phyloP scores from a whole-genome alignment of 768 basidiomycete genomes.

The Leccinum aurantiacum region DNA sequence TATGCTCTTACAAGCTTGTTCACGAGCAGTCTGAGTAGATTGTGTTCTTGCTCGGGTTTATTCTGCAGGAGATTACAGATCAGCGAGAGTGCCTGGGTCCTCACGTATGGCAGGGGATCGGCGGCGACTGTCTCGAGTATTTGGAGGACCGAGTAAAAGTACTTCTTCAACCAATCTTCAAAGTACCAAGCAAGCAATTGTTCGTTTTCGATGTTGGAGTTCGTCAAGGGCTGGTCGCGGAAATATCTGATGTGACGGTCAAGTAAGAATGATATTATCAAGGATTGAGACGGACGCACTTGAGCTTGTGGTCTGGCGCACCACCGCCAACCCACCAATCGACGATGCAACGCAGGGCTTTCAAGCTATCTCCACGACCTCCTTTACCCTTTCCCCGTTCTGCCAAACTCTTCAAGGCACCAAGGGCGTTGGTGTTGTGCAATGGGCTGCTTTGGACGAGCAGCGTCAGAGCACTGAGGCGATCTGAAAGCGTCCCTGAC shows the following conservation, averaged over 20 bases:
- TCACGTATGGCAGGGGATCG: constrained; percentile 85
- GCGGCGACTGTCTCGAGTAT: constrained; percentile 83
- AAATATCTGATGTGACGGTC: constrained; percentile 64
- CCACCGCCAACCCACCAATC: constrained; percentile 99
- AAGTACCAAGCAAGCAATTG: constrained; percentile 85
- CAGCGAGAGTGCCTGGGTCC: constrained; percentile 78
- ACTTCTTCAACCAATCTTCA: constrained; percentile 98
- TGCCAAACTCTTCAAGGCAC: constrained; percentile 71
- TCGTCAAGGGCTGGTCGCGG: constrained; percentile 78
- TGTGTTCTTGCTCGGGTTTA: constrained; percentile 97
- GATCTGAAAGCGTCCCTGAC: constrained; percentile 88
- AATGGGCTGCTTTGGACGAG: constrained; percentile 86
- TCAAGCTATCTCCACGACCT: constrained; percentile 89
- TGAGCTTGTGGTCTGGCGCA: constrained; percentile 83
- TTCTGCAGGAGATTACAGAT: constrained; percentile 79
- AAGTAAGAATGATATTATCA: background rate
- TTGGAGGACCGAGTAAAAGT: constrained; percentile 89
- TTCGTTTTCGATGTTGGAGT: constrained; percentile 63
- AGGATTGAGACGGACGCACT: constrained; percentile 45
- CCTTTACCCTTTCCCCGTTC: constrained; percentile 80
- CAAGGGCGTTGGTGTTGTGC: constrained; percentile 81
- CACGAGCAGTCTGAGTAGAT: constrained; percentile 85
- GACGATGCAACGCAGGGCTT: constrained; percentile 85
- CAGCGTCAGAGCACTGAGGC: constrained; percentile 86
- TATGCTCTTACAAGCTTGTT: constrained; percentile 78